These are phyloP conservation scores for Ogataea trehaloabstinens DNA, from an alignment of 805 yeast species.

Conservation along the genomic window DNA sequence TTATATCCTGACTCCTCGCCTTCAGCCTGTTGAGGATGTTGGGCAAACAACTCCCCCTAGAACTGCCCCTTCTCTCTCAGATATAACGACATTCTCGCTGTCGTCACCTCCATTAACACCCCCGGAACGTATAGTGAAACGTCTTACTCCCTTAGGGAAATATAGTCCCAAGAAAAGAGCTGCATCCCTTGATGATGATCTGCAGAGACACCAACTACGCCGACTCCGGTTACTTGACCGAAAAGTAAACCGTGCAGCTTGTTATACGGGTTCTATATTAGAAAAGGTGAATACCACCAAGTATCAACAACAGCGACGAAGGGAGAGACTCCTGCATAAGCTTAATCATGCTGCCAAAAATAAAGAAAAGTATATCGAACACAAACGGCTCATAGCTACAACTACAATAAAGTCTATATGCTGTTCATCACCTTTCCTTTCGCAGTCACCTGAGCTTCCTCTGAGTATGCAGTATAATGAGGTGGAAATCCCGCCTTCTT, in stretches of 20 bases:
- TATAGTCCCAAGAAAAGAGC: slow-evolving; percentile 18
- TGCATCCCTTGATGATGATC: slow-evolving; percentile 16
- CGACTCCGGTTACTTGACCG: slow-evolving; percentile 15
- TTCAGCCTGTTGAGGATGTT: slow-evolving; percentile 8
- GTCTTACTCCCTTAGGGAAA: slow-evolving; percentile 24
- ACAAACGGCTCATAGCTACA: slow-evolving; percentile 18
- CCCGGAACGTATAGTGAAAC: slow-evolving; percentile 20
- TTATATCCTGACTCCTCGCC: slow-evolving; percentile 10
- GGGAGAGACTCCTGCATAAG: slow-evolving; percentile 11
- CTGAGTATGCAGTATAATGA: not conserved
- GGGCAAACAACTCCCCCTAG: slow-evolving; percentile 11
- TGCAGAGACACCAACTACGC: slow-evolving; percentile 15
- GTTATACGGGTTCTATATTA: slow-evolving; percentile 10
- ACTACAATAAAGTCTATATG: slow-evolving; percentile 15
- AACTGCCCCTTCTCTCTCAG: slow-evolving; percentile 4
- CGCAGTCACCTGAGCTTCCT: not conserved
- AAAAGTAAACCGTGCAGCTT: slow-evolving; percentile 7
- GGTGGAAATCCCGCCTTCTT: not conserved
- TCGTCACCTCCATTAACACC: slow-evolving; percentile 25
- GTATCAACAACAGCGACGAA: slow-evolving; percentile 5
- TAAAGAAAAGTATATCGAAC: slow-evolving; percentile 15
- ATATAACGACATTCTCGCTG: slow-evolving; percentile 10
- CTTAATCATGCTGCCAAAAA: slow-evolving; percentile 17
- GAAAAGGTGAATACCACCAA: slow-evolving; percentile 7
- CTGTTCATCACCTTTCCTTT: slow-evolving; percentile 5